Evolutionary conservation across 208 protist species (phyloP).

Genomic region (Leishmania martiniquensis): DNA sequence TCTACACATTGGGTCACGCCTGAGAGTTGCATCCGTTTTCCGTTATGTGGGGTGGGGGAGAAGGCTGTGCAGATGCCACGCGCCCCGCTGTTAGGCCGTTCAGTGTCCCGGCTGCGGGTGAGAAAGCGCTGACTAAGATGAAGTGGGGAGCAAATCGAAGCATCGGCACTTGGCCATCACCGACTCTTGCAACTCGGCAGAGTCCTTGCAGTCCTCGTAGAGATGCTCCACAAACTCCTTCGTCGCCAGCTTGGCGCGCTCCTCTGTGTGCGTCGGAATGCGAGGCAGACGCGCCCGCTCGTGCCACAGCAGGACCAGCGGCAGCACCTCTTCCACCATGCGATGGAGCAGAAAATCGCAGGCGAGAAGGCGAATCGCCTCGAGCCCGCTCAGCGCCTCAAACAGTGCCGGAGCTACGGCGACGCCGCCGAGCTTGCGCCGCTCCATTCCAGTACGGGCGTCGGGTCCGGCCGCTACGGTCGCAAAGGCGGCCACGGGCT

Average conservation of each 20-base stretch:
- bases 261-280: constrained; percentile 82
- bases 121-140: not conserved
- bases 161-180: constrained; percentile 21
- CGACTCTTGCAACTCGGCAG: constrained; percentile 7
- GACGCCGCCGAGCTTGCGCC: constrained; percentile 58
- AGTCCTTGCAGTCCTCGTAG: constrained; percentile 16
- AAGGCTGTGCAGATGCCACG: not conserved
- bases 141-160: constrained; percentile 8
- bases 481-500: constrained; percentile 62
- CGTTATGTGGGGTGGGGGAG: not conserved
- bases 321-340: constrained; percentile 80
- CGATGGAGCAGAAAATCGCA: constrained; percentile 71
- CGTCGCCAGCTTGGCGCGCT: constrained; percentile 43
- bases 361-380: constrained; percentile 58
- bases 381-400: constrained; percentile 51
- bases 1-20: not conserved
- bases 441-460: constrained; percentile 46
- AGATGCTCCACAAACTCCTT: constrained; percentile 37
- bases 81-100: not conserved
- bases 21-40: not conserved
- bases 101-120: not conserved
- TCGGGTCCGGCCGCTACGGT: constrained; percentile 27
- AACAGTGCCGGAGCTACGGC: constrained; percentile 56
- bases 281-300: constrained; percentile 55
- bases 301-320: constrained; percentile 75